A percentile compares a stretch with the other conserved stretches of the same genome.
phyloP scores from a whole-genome alignment of 768 basidiomycete genomes.

The Termitomyces sp. region DNA sequence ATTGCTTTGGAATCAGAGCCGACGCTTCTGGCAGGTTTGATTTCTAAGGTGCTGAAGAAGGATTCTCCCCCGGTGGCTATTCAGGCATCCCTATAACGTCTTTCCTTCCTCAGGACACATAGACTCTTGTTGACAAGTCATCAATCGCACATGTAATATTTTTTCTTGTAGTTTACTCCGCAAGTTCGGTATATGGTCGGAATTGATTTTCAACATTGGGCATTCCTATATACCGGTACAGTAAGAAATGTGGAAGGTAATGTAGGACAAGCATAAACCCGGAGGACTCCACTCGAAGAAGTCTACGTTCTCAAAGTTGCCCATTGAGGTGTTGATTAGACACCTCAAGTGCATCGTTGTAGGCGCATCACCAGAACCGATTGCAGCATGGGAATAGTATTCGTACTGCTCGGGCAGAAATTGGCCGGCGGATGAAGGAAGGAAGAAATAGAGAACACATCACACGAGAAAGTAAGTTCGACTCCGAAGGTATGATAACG shows the following conservation, averaged over 20 bases:
- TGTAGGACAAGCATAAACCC: constrained; percentile 28
- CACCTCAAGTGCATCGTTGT: constrained; percentile 44
- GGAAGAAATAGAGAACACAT: constrained; percentile 5
- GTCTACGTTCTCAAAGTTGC: constrained; percentile 30
- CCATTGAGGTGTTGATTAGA: constrained; percentile 54
- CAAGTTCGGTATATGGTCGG: too few relatives aligned
- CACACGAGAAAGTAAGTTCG: neutral
- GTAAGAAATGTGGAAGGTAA: constrained; percentile 2
- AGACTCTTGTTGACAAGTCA: too few relatives aligned
- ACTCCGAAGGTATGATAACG: neutral
- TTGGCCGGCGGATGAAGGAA: constrained; percentile 32
- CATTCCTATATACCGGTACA: neutral
- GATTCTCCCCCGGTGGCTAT: neutral
- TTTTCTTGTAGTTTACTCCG: neutral
- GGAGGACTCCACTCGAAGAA: constrained; percentile 27
- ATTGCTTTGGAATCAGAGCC: constrained; percentile 53
- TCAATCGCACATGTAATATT: neutral
- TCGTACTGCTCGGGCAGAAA: constrained; percentile 74
- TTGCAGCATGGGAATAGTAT: constrained; percentile 48
- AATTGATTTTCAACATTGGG: neutral
- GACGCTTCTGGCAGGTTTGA: constrained; percentile 45
- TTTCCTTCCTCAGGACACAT: neutral
- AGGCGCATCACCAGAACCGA: constrained; percentile 81
- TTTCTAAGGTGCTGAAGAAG: constrained; percentile 27
- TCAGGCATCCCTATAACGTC: neutral